These are phyloP conservation scores for Syzygium aqueum DNA, from an alignment of 345 rosid species.

Conservation along the genomic window DNA sequence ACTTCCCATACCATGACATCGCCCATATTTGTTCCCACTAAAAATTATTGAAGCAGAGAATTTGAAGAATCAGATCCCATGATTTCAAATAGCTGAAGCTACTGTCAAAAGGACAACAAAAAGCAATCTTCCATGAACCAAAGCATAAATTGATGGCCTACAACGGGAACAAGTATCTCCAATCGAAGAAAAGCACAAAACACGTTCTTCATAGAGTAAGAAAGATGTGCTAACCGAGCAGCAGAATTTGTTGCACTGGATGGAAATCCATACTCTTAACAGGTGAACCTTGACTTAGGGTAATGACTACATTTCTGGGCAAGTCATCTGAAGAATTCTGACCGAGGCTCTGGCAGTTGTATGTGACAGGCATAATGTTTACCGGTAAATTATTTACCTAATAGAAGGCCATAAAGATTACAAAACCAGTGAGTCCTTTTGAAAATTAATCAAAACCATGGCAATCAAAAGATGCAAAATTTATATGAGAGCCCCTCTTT, in stretches of 20 bases:
- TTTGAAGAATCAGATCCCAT: neutral
- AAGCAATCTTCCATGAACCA: neutral
- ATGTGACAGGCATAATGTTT: slow-evolving; percentile 50
- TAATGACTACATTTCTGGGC: slow-evolving; percentile 55
- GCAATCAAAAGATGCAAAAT: neutral
- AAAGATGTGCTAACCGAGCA: slow-evolving; percentile 38
- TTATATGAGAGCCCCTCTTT: neutral
- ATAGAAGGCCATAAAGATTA: slow-evolving; percentile 1
- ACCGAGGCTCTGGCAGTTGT: slow-evolving; percentile 53
- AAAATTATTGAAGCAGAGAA: neutral
- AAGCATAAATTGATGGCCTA: neutral
- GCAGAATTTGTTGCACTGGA: slow-evolving; percentile 56
- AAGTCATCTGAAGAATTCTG: slow-evolving; percentile 70
- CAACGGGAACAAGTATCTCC: neutral
- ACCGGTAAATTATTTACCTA: slow-evolving; percentile 62
- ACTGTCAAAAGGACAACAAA: neutral
- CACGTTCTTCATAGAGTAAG: neutral
- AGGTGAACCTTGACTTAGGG: slow-evolving; percentile 60
- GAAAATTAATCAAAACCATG: neutral
- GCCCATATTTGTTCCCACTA: slow-evolving; percentile 74
- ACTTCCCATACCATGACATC: slow-evolving; percentile 66
- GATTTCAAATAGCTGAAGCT: neutral
- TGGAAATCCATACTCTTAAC: slow-evolving; percentile 91
- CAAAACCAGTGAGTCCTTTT: neutral
- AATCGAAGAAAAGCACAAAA: neutral